Evolutionary conservation across 2,329 filamentous ascomycete species (phyloP).

Genomic region (Emergomyces orientalis): DNA sequence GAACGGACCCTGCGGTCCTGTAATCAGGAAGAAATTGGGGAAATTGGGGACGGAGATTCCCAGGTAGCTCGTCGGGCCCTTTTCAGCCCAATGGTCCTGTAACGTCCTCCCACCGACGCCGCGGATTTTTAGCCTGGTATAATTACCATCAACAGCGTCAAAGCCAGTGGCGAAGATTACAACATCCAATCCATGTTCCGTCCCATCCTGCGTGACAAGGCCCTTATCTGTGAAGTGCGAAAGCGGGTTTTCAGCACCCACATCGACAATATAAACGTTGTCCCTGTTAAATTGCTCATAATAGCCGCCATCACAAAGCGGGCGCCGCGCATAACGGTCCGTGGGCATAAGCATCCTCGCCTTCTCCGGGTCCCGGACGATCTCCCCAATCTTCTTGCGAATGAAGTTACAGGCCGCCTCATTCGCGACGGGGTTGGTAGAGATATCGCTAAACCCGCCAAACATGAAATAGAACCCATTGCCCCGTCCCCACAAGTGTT

Average conservation of each 20-base stretch:
- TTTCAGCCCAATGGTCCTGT: not conserved
- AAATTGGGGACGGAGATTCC: not conserved
- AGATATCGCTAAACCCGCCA: not conserved
- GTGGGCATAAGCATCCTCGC: not conserved
- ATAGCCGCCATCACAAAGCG: not conserved
- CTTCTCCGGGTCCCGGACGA: not conserved
- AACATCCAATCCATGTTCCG: not conserved
- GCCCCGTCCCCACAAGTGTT: not conserved
- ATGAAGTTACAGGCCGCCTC: not conserved
- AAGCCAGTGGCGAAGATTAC: not conserved
- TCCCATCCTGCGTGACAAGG: not conserved
- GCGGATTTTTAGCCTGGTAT: not conserved
- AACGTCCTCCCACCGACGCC: not conserved
- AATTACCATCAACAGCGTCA: not conserved
- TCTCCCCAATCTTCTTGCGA: not conserved
- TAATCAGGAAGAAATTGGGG: conserved; percentile 1
- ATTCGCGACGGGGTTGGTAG: not conserved
- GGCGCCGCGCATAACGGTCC: not conserved
- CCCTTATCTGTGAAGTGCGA: not conserved
- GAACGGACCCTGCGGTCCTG: conserved; percentile 1
- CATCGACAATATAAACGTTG: not conserved
- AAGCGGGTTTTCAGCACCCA: not conserved
- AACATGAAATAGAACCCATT: conserved; percentile 1
- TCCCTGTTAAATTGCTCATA: not conserved
- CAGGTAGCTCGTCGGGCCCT: not conserved